Percentiles rank a stretch among this genome's conserved stretches.
Evolutionary conservation across 495 filamentous ascomycete genomes (phyloP).

Genomic region (Chaetomium cochliodes): DNA sequence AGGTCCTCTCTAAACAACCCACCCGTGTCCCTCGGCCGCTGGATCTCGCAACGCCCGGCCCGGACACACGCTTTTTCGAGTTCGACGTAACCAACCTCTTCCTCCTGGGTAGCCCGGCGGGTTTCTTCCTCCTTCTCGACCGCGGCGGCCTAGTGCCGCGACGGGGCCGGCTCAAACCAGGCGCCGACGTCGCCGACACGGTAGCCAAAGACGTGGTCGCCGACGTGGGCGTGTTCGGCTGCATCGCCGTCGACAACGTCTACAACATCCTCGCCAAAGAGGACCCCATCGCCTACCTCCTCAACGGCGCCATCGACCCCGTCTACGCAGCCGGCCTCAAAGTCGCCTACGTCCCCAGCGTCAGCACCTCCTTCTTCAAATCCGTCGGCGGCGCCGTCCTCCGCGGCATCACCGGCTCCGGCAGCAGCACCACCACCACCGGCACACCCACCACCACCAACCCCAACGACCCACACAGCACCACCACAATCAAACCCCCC

Average conservation of each 20-base stretch:
- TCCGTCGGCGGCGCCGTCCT: slow-evolving; percentile 68
- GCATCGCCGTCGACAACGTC: slow-evolving; percentile 89
- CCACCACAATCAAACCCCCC: slow-evolving; percentile 10
- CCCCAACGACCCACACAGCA: slow-evolving; percentile 1
- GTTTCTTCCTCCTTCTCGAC: slow-evolving; percentile 90
- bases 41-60: slow-evolving; percentile 46
- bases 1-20: slow-evolving; percentile 86
- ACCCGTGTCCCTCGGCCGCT: slow-evolving; percentile 54
- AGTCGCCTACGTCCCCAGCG: slow-evolving; percentile 72
- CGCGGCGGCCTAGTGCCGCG: slow-evolving; percentile 78
- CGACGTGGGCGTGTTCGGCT: slow-evolving; percentile 77
- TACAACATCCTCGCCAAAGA: slow-evolving; percentile 81
- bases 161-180: slow-evolving; percentile 69
- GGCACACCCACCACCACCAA: slow-evolving; percentile 14
- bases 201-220: slow-evolving; percentile 65
- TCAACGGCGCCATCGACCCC: slow-evolving; percentile 86
- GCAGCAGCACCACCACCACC: not conserved
- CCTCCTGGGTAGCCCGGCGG: slow-evolving; percentile 86
- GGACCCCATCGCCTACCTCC: slow-evolving; percentile 78
- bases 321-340: slow-evolving; percentile 75
- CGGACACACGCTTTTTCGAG: slow-evolving; percentile 69
- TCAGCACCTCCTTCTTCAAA: slow-evolving; percentile 62
- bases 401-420: slow-evolving; percentile 42
- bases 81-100: slow-evolving; percentile 90
- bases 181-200: slow-evolving; percentile 60